Evolutionary conservation across 257 asterid species (phyloP).

Genomic region (Gardenia jasminoides): DNA sequence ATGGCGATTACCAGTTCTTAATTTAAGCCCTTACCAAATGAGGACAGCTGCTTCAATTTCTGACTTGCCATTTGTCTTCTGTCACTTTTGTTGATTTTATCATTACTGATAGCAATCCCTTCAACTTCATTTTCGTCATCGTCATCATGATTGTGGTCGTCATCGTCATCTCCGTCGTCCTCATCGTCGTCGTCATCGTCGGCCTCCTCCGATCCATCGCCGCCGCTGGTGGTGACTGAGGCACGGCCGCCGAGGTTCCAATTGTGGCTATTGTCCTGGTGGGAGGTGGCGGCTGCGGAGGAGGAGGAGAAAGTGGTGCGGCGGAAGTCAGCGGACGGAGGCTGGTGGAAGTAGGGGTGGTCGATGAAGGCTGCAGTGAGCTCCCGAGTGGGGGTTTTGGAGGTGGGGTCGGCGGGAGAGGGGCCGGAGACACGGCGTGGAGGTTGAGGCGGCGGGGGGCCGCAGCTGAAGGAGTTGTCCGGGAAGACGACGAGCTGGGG

Average conservation of each 20-base stretch:
- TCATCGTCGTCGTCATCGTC: constrained; percentile 44
- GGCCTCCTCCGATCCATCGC: constrained; percentile 64
- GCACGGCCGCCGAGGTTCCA: constrained; percentile 51
- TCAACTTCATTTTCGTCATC: constrained; percentile 48
- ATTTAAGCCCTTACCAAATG: constrained; percentile 43
- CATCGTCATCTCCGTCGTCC: constrained; percentile 41
- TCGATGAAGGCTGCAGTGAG: constrained; percentile 64
- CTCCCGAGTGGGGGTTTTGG: constrained; percentile 62
- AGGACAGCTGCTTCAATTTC: constrained; percentile 43
- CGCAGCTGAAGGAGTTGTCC: constrained; percentile 41
- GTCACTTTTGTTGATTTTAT: constrained; percentile 7
- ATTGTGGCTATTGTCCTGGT: constrained; percentile 27
- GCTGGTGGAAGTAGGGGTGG: constrained; percentile 29
- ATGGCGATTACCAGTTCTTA: not conserved
- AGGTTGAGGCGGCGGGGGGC: constrained; percentile 43
- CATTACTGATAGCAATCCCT: constrained; percentile 38
- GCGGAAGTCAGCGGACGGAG: constrained; percentile 45
- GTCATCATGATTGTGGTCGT: constrained; percentile 32
- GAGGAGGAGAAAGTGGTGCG: constrained; percentile 24
- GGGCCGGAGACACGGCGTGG: constrained; percentile 41
- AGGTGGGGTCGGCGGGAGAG: constrained; percentile 38
- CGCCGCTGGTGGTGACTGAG: constrained; percentile 40
- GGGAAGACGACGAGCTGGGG: constrained; percentile 65
- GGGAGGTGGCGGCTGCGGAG: not conserved
- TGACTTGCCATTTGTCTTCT: constrained; percentile 35